These are phyloP conservation scores for Helicocarpus griseus DNA, from an alignment of 2,329 filamentous ascomycete genomes.

Conservation along the genomic window DNA sequence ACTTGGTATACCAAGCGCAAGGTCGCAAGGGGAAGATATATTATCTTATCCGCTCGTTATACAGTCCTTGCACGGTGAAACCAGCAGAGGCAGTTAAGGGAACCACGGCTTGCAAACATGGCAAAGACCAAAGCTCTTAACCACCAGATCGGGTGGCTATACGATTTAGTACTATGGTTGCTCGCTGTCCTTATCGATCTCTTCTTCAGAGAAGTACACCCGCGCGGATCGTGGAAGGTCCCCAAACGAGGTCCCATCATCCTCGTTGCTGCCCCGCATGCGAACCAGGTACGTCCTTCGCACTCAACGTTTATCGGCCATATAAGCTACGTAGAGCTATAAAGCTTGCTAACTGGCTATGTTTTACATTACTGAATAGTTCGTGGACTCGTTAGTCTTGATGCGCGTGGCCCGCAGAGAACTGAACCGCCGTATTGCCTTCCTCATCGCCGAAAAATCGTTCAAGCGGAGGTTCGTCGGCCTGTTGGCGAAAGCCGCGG, in stretches of 20 bases:
- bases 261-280: conserved; percentile 92
- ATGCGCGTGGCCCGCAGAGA: conserved; percentile 84
- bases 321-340: not conserved
- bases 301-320: not conserved
- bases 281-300: conserved; percentile 63
- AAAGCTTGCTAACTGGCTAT: conserved; percentile 8
- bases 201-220: conserved; percentile 97
- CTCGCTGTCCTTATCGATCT: conserved; percentile 70
- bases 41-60: not conserved
- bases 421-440: conserved; percentile 77
- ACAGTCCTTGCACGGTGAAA: not conserved
- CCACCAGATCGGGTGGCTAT: conserved; percentile 41
- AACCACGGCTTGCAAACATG: conserved; percentile 16
- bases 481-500: conserved; percentile 71
- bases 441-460: conserved; percentile 90
- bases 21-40: not conserved
- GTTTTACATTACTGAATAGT: conserved; percentile 42
- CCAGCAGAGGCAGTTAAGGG: not conserved
- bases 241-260: conserved; percentile 81
- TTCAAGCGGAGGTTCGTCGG: conserved; percentile 86
- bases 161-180: conserved; percentile 41
- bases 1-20: not conserved
- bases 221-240: conserved; percentile 88
- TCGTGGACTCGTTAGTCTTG: conserved; percentile 88
- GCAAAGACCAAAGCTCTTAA: conserved; percentile 29